Conservation (phyloP, 2,329 filamentous ascomycete species). For the Aureobasidium sp. region DNA sequence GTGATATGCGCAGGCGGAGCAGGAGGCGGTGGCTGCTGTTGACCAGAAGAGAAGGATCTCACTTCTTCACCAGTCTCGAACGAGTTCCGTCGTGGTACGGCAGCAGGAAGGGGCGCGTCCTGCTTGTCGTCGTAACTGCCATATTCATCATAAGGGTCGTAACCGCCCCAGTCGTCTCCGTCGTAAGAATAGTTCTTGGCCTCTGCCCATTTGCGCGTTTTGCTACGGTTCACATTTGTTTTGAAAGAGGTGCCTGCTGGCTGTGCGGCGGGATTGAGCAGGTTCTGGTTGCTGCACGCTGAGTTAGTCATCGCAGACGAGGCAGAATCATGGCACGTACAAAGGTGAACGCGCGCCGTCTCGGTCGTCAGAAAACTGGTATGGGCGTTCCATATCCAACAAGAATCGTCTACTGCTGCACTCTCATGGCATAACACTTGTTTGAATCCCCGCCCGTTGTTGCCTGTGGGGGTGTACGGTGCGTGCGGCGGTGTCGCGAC, state of each 20-base stretch:
- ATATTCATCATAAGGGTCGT: conserved; percentile 48
- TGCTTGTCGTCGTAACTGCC: conserved; percentile 41
- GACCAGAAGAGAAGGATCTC: conserved; percentile 33
- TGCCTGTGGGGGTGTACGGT: not conserved
- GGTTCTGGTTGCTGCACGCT: conserved; percentile 23
- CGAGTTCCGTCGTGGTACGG: conserved; percentile 34
- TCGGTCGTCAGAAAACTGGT: conserved; percentile 27
- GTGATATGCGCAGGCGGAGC: conserved; percentile 2
- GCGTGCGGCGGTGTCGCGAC: not conserved
- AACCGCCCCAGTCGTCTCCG: conserved; percentile 84
- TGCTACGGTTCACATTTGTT: conserved; percentile 77
- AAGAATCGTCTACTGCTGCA: not conserved
- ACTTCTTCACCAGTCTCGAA: conserved; percentile 48
- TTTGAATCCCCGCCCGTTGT: conserved; percentile 4
- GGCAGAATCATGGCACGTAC: conserved; percentile 17
- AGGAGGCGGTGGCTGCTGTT: not conserved
- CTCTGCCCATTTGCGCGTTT: conserved; percentile 92
- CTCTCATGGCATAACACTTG: conserved; percentile 8
- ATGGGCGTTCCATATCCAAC: conserved; percentile 30
- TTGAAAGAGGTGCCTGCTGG: conserved; percentile 55
- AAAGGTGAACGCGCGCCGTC: conserved; percentile 28
- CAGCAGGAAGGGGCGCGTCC: conserved; percentile 33
- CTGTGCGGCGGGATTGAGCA: conserved; percentile 18
- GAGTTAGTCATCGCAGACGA: conserved; percentile 11
- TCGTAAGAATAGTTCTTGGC: conserved; percentile 82